Evolutionary conservation across 805 yeast genomes (phyloP).

Genomic region (Kazachstania taianensis): DNA sequence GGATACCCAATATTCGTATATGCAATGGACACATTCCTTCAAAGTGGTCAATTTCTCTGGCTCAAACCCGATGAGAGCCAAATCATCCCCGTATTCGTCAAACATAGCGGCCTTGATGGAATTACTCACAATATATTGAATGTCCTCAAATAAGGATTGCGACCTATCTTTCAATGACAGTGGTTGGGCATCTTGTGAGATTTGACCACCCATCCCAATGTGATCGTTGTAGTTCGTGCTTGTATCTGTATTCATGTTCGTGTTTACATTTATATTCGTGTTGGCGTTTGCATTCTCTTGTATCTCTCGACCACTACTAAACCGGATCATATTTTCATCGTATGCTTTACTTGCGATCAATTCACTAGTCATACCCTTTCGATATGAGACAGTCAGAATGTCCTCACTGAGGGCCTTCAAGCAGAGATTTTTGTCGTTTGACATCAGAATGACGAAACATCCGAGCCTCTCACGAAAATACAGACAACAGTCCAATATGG

Average conservation of each 20-base stretch:
- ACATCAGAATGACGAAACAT: conserved; percentile 48
- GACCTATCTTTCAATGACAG: not conserved
- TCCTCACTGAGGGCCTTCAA: conserved; percentile 62
- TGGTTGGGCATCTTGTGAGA: not conserved
- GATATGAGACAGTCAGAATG: conserved; percentile 47
- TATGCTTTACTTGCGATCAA: conserved; percentile 35
- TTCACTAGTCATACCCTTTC: conserved; percentile 37
- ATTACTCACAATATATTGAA: conserved; percentile 32
- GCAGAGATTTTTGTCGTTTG: conserved; percentile 81
- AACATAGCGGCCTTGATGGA: conserved; percentile 44
- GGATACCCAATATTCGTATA: conserved; percentile 44
- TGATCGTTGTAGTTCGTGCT: not conserved
- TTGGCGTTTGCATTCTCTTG: not conserved
- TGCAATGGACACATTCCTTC: conserved; percentile 33
- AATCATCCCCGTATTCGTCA: conserved; percentile 46
- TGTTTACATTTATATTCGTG: not conserved
- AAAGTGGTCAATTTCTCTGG: conserved; percentile 29
- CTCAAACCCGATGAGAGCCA: conserved; percentile 42
- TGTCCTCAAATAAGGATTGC: conserved; percentile 29
- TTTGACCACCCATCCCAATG: not conserved
- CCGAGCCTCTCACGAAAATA: conserved; percentile 39
- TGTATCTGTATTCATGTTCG: not conserved
- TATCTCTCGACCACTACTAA: conserved; percentile 6
- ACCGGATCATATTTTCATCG: conserved; percentile 28
- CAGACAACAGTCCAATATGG: conserved; percentile 77